Percentiles rank a stretch among this genome's conserved stretches.
Conservation (phyloP, 176 grass and related monocot genomes). For the Bonia amplexicaulis region DNA sequence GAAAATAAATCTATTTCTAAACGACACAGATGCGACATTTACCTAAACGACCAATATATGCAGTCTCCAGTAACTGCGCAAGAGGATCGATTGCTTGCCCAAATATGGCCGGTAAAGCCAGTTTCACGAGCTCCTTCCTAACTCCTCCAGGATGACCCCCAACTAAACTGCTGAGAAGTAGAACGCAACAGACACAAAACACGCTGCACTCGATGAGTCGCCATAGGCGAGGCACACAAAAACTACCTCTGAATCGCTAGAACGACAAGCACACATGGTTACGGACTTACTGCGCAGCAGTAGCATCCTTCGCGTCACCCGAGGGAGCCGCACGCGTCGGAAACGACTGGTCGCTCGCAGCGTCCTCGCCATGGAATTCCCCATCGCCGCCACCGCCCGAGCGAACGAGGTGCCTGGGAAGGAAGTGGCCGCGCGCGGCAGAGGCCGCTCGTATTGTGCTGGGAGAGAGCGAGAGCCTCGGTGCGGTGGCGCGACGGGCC, state of each 20-base stretch:
- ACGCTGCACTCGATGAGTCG: not conserved
- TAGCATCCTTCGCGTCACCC: constrained; percentile 4
- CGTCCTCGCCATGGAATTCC: constrained; percentile 26
- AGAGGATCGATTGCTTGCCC: constrained; percentile 62
- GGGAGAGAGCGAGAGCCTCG: constrained; percentile 2
- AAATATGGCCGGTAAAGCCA: constrained; percentile 61
- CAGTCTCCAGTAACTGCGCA: constrained; percentile 63
- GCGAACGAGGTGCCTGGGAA: constrained; percentile 34
- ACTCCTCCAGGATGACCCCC: constrained; percentile 30
- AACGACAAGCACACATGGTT: not conserved
- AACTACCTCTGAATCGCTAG: not conserved
- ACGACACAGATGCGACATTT: not conserved
- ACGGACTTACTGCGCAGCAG: constrained; percentile 20
- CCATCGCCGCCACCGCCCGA: constrained; percentile 6
- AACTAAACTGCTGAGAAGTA: constrained; percentile 43
- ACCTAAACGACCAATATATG: constrained; percentile 78
- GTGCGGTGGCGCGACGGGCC: not conserved
- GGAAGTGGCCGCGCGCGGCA: constrained; percentile 27
- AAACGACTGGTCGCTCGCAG: not conserved
- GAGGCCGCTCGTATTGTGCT: constrained; percentile 10
- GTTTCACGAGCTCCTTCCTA: constrained; percentile 50
- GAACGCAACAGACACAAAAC: not conserved
- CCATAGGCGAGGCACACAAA: not conserved
- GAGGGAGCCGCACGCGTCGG: not conserved
- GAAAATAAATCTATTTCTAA: not conserved